These are phyloP conservation scores for Syzygium aromaticum DNA, from an alignment of 345 rosid species.

Conservation along the genomic window DNA sequence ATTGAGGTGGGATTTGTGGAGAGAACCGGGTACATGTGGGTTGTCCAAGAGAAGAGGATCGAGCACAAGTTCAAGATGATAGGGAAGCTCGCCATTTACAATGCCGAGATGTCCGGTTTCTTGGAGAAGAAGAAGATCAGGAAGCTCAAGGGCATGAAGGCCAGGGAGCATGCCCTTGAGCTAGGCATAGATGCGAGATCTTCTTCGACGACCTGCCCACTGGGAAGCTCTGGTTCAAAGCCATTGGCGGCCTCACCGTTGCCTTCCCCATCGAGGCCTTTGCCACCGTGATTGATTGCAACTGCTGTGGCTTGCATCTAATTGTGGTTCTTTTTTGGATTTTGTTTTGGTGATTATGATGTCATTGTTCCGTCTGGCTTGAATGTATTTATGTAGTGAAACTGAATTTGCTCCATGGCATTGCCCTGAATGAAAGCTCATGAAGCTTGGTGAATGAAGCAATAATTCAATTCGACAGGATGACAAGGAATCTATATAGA, in stretches of 20 bases:
- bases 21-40: constrained; percentile 5
- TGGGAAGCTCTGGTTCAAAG: constrained; percentile 7
- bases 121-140: constrained; percentile 1
- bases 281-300: not conserved
- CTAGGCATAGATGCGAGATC: not conserved
- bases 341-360: not conserved
- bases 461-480: not conserved
- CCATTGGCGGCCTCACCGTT: not conserved
- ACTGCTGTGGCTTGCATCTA: not conserved
- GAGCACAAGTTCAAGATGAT: constrained; percentile 10
- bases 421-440: not conserved
- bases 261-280: constrained; percentile 7
- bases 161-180: too few species aligned
- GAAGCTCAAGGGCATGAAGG: constrained; percentile 9
- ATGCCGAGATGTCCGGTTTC: constrained; percentile 1
- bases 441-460: not conserved
- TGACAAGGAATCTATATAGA: not conserved
- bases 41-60: constrained; percentile 5
- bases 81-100: not conserved
- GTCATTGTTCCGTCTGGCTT: not conserved
- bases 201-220: not conserved
- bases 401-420: not conserved
- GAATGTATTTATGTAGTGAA: not conserved
- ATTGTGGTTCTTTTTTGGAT: not conserved
- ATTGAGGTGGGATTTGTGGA: constrained; percentile 1